Evolutionary conservation across 768 basidiomycete species (phyloP).

Genomic region (Leucocoprinus sp.): DNA sequence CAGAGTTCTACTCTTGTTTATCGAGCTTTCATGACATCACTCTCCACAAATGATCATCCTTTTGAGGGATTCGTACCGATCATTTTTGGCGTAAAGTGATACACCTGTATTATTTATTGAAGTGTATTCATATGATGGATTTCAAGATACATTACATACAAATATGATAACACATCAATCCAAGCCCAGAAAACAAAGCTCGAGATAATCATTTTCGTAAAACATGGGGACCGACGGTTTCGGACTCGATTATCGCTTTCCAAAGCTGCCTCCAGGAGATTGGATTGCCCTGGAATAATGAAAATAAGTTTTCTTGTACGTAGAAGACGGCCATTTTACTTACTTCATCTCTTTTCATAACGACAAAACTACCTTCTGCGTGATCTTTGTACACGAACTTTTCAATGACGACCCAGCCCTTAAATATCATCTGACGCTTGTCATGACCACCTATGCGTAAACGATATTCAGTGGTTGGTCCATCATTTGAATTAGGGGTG

Average conservation of each 20-base stretch:
- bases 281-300: slow-evolving; percentile 12
- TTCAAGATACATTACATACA: too few relatives aligned
- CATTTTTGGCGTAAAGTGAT: too few relatives aligned
- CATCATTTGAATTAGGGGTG: slow-evolving; percentile 4
- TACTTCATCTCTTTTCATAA: slow-evolving; percentile 66
- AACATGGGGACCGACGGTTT: slow-evolving; percentile 11
- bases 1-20: background rate
- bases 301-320: slow-evolving; percentile 22
- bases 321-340: slow-evolving; percentile 40
- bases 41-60: too few relatives aligned
- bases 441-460: slow-evolving; percentile 68
- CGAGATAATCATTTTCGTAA: slow-evolving; percentile 18
- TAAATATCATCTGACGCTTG: slow-evolving; percentile 51
- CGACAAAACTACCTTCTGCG: slow-evolving; percentile 50
- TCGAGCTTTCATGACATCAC: too few relatives aligned
- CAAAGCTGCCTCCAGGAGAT: slow-evolving; percentile 16
- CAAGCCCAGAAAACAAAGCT: too few relatives aligned
- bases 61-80: too few relatives aligned
- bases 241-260: slow-evolving; percentile 13
- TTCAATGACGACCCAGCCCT: slow-evolving; percentile 72
- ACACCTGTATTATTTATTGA: too few relatives aligned
- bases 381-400: slow-evolving; percentile 34
- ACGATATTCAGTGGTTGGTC: slow-evolving; percentile 16
- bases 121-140: too few relatives aligned
- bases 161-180: too few relatives aligned